Conservation (phyloP, 108 stramenopile genomes). For the Fistulifera pelliculosa region DNA sequence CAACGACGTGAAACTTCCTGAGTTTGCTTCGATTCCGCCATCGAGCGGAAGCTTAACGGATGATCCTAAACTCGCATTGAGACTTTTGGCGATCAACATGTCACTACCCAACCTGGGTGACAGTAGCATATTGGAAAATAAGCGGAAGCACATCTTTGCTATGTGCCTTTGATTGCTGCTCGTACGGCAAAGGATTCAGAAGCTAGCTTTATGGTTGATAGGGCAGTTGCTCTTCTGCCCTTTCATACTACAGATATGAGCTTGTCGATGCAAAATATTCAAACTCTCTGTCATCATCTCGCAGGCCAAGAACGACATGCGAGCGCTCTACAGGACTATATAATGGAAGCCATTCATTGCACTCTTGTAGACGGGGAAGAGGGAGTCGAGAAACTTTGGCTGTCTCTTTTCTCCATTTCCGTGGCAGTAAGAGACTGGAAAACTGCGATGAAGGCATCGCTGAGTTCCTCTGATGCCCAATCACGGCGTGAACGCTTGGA, state of each 20-base stretch:
- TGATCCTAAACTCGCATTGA: constrained; percentile 50
- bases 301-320: not conserved
- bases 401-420: constrained; percentile 39
- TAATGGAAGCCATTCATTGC: constrained; percentile 28
- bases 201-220: constrained; percentile 1
- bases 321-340: constrained; percentile 13
- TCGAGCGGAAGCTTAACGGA: constrained; percentile 20
- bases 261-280: constrained; percentile 8
- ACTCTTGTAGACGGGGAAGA: constrained; percentile 4
- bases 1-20: too few relatives aligned
- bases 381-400: constrained; percentile 30
- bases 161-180: constrained; percentile 44
- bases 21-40: not conserved
- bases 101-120: constrained; percentile 27
- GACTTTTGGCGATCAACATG: constrained; percentile 56
- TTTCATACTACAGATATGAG: constrained; percentile 6
- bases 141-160: constrained; percentile 36
- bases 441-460: constrained; percentile 29
- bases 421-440: constrained; percentile 48
- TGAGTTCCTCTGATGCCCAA: constrained; percentile 48
- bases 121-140: constrained; percentile 13
- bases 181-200: not conserved
- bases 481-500: constrained; percentile 24
- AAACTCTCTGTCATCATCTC: constrained; percentile 18
- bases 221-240: not conserved